Evolutionary conservation across 1,284 basidiomycete genomes (phyloP).

Genomic region (Butyriboletus regius): DNA sequence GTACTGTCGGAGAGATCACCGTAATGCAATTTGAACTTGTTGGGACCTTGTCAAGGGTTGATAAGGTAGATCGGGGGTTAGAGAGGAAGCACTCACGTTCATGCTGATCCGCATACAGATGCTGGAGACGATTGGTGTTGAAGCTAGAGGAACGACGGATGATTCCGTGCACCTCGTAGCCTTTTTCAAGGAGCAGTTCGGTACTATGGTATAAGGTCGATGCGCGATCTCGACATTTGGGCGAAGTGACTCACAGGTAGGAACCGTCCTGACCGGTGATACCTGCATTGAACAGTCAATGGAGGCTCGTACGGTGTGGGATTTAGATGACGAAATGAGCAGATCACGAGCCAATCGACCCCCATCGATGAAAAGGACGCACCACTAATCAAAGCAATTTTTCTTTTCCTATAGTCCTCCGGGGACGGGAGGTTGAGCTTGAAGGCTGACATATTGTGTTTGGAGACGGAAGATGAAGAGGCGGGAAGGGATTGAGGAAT

Average conservation of each 20-base stretch:
- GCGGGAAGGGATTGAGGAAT: background rate
- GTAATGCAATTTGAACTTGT: constrained; percentile 82
- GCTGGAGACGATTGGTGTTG: constrained; percentile 85
- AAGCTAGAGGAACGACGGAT: constrained; percentile 89
- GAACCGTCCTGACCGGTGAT: constrained; percentile 90
- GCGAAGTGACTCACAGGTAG: constrained; percentile 55
- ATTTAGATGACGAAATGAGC: background rate
- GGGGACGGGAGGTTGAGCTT: constrained; percentile 57
- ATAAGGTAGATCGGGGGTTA: background rate
- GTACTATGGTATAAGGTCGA: constrained; percentile 44
- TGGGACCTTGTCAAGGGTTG: constrained; percentile 46
- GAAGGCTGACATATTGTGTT: constrained; percentile 30
- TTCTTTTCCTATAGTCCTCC: constrained; percentile 75
- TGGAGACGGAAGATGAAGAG: background rate
- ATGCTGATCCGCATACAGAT: constrained; percentile 81
- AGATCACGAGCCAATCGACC: no score
- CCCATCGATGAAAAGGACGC: constrained; percentile 19
- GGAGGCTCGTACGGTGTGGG: background rate
- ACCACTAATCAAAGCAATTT: constrained; percentile 86
- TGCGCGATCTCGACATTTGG: background rate
- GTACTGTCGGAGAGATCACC: constrained; percentile 88
- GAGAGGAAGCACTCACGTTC: constrained; percentile 51
- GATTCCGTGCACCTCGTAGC: constrained; percentile 87
- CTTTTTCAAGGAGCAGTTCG: constrained; percentile 76
- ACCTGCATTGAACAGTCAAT: constrained; percentile 42